Conservation (phyloP, 129 eudicot genomes). For the Escallonia rubra region DNA sequence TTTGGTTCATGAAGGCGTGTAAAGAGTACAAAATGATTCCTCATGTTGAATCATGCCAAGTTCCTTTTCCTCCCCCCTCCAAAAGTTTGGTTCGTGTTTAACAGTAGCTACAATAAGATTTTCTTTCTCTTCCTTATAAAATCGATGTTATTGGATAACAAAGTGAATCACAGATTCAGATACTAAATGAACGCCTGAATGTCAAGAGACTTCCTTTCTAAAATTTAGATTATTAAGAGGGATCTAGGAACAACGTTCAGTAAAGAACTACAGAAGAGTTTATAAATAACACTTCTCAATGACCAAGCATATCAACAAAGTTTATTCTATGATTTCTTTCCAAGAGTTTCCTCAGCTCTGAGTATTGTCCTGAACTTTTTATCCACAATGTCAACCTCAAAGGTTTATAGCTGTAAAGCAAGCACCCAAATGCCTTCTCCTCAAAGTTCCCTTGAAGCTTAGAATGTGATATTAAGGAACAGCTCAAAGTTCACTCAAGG, state of each 20-base stretch:
- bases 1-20: background rate
- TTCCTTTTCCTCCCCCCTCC: background rate
- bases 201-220: background rate
- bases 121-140: background rate
- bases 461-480: background rate
- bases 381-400: too few species aligned
- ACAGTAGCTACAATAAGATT: background rate
- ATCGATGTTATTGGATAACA: background rate
- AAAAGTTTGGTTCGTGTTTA: too few species aligned
- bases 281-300: too few species aligned
- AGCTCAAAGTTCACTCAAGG: background rate
- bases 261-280: too few species aligned
- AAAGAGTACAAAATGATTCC: conserved; percentile 7
- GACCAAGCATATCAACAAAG: too few species aligned
- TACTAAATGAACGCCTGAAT: too few species aligned
- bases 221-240: background rate
- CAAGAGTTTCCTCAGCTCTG: too few species aligned
- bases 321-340: too few species aligned
- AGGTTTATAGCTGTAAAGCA: too few species aligned
- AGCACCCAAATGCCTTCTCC: too few species aligned
- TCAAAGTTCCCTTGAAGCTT: too few species aligned
- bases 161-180: background rate
- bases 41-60: background rate
- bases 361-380: too few species aligned
- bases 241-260: background rate